phyloP scores from a whole-genome alignment of 1,139 yeast genomes.

The Geotrichum australiense region DNA sequence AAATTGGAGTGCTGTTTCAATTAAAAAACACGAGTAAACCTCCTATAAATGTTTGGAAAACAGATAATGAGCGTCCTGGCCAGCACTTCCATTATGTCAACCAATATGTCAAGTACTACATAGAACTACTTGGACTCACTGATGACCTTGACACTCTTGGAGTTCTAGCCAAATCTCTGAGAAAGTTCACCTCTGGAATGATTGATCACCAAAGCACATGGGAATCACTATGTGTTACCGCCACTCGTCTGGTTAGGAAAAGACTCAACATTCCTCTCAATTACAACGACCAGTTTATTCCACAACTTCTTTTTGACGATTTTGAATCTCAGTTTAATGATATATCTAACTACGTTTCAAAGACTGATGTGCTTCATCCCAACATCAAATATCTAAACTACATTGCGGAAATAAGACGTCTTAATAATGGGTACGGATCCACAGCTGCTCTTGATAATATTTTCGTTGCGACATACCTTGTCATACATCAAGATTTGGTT shows the following conservation, averaged over 20 bases:
- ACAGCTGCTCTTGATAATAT: slow-evolving; percentile 75
- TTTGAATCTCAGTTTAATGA: slow-evolving; percentile 32
- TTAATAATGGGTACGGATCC: slow-evolving; percentile 78
- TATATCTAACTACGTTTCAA: slow-evolving; percentile 23
- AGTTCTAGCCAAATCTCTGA: slow-evolving; percentile 56
- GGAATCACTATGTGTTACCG: slow-evolving; percentile 48
- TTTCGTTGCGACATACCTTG: slow-evolving; percentile 54
- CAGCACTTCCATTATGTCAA: slow-evolving; percentile 77
- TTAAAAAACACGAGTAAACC: slow-evolving; percentile 59
- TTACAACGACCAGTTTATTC: slow-evolving; percentile 50
- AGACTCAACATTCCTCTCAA: slow-evolving; percentile 41
- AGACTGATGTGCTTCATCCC: slow-evolving; percentile 19
- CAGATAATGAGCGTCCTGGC: slow-evolving; percentile 87
- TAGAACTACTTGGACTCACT: slow-evolving; percentile 48
- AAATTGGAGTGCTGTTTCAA: slow-evolving; percentile 57
- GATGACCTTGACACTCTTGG: slow-evolving; percentile 56
- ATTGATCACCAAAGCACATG: slow-evolving; percentile 53
- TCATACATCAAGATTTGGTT: slow-evolving; percentile 34
- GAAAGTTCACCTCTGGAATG: slow-evolving; percentile 74
- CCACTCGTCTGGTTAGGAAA: slow-evolving; percentile 46
- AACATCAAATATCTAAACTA: slow-evolving; percentile 38
- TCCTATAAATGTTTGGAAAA: slow-evolving; percentile 85
- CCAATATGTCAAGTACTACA: slow-evolving; percentile 59
- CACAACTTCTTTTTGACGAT: slow-evolving; percentile 42
- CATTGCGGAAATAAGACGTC: slow-evolving; percentile 56